Evolutionary conservation across 352 stramenopile species (phyloP), one percentile per base, ranked within the genome.

Genomic region (Pythium apleroticum): DNA sequence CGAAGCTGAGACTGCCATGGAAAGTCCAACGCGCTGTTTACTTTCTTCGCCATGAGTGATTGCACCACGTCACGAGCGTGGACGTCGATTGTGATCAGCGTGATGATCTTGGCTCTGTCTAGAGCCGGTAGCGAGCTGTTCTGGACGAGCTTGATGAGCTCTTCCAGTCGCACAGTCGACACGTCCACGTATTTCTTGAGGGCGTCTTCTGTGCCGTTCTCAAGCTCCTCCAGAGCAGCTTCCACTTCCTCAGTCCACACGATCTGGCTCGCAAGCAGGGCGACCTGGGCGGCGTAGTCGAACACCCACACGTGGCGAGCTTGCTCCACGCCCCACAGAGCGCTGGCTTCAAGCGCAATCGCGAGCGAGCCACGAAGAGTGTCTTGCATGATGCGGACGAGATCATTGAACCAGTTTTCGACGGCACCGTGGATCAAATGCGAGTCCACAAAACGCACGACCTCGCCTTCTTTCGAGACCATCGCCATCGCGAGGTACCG

Each of bases 21-120:
- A 70, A 99, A 98, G 45, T 97, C 89, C 31, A 95, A 72, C 1
- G 91, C 88, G 58, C 87, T 96, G 45, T 91, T 93, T 0, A 92
- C 94, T 71, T 98, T 98, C 67, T 98, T 96, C 4, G 80, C 75
- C 37, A 98, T 92, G 19, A 98, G 77, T 17, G 84, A 90, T 61
- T 97, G 86, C 9, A 98, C 85, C 14, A 98, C 92, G 65, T 99
- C 96, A n/a, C 96, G 88, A 31, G 91, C 95, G 63, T 99, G 96
- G 0, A 98, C 96, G 59, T 99, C 96, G 48, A 98, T 93, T n/a
- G 95, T 98, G 66, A 99, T 98, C 22, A 99, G 76, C n/a, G 93
- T 98, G 68, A 98, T 98, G 41, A 98, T 96, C 70, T 98, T 98
- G 33, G 90, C 90, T 1, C 96, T 88, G 49, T 91, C 79, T 2